Conservation (phyloP, 1,139 yeast species). For the Hemisphaericaspora lyxosophila region DNA sequence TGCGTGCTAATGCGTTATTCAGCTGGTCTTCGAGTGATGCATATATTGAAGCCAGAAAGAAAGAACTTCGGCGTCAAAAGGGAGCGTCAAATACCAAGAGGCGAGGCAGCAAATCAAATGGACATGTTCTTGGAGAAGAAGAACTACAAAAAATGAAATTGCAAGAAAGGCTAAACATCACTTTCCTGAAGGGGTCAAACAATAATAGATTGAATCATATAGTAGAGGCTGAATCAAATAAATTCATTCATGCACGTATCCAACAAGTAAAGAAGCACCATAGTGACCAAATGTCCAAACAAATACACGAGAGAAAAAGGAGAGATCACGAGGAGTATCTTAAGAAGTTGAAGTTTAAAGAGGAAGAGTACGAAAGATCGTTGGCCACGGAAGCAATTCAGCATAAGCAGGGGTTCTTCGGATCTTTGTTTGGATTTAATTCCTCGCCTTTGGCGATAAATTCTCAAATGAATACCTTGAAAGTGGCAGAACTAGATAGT, state of each 20-base stretch:
- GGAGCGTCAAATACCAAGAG: constrained; percentile 7
- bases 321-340: constrained; percentile 43
- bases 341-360: constrained; percentile 36
- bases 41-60: constrained; percentile 35
- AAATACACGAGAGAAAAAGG: constrained; percentile 42
- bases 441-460: neutral
- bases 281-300: constrained; percentile 37
- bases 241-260: constrained; percentile 40
- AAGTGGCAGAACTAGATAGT: neutral
- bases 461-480: neutral
- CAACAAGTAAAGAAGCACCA: constrained; percentile 41
- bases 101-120: constrained; percentile 7
- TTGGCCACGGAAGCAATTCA: constrained; percentile 6
- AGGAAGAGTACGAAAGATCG: constrained; percentile 36
- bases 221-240: constrained; percentile 39
- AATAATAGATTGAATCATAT: constrained; percentile 27
- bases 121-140: neutral
- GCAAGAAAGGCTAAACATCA: constrained; percentile 11
- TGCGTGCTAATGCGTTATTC: constrained; percentile 37
- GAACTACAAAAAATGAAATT: constrained; percentile 8
- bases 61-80: constrained; percentile 20
- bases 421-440: constrained; percentile 12
- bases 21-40: constrained; percentile 48
- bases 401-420: constrained; percentile 6
- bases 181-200: constrained; percentile 20